phyloP scores from a whole-genome alignment of 2,329 filamentous ascomycete genomes.

The Alternaria triticina region DNA sequence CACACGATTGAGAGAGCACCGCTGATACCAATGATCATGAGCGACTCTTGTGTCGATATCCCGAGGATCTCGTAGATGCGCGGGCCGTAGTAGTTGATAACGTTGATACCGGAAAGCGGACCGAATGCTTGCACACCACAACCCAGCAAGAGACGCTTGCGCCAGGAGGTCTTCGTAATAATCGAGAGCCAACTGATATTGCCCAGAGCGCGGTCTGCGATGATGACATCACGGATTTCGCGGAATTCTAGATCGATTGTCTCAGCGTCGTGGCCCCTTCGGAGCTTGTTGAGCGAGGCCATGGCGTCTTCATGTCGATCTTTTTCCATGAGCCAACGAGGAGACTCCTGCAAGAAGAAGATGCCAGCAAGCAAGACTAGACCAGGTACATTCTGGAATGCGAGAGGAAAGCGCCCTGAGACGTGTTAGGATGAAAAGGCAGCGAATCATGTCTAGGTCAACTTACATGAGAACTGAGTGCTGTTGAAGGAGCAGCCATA shows the following conservation, averaged over 20 bases:
- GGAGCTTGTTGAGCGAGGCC: conserved; percentile 25
- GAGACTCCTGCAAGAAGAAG: conserved; percentile 65
- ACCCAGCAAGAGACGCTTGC: conserved; percentile 55
- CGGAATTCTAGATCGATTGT: conserved; percentile 30
- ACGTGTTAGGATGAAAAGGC: background rate
- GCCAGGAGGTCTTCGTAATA: conserved; percentile 53
- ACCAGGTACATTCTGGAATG: conserved; percentile 52
- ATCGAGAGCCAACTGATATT: conserved; percentile 53
- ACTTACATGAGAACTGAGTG: conserved; percentile 30
- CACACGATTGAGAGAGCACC: conserved; percentile 58
- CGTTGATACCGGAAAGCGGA: conserved; percentile 56
- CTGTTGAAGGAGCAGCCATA: conserved; percentile 43
- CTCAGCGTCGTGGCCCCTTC: conserved; percentile 23
- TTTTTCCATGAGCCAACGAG: conserved; percentile 64
- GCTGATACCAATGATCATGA: conserved; percentile 60
- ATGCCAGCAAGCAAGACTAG: conserved; percentile 53
- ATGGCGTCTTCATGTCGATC: conserved; percentile 58
- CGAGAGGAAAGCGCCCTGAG: conserved; percentile 48
- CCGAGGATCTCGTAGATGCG: conserved; percentile 55
- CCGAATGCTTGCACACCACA: conserved; percentile 59
- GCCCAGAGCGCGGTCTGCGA: conserved; percentile 34
- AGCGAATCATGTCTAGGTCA: background rate
- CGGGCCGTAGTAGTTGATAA: conserved; percentile 48
- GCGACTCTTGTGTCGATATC: conserved; percentile 52
- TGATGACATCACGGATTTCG: conserved; percentile 30